These are phyloP conservation scores for Teratosphaeria viscida DNA, from an alignment of 2,329 filamentous ascomycete genomes.

Conservation along the genomic window DNA sequence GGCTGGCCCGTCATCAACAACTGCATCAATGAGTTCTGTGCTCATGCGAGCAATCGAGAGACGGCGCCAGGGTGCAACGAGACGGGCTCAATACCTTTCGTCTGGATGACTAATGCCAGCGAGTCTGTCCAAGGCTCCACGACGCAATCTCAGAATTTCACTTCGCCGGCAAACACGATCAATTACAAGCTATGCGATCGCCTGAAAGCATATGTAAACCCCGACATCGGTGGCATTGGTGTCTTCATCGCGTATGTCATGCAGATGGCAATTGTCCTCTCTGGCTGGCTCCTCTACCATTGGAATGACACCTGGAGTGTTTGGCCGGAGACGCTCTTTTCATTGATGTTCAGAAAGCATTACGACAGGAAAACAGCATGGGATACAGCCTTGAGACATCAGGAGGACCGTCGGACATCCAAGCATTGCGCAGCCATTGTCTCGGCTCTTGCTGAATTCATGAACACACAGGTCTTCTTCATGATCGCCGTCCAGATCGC, in stretches of 20 bases:
- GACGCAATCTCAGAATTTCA: neutral
- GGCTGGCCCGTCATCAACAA: constrained; percentile 6
- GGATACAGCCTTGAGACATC: neutral
- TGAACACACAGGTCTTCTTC: neutral
- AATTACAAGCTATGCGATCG: constrained; percentile 1
- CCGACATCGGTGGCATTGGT: constrained; percentile 9
- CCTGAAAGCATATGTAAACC: constrained; percentile 7
- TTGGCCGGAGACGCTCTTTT: neutral
- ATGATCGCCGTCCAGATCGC: no score
- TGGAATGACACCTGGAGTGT: constrained; percentile 5
- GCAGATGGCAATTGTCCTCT: constrained; percentile 7
- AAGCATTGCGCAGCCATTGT: constrained; percentile 2
- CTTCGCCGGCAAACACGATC: neutral
- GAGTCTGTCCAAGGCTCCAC: neutral
- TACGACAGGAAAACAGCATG: neutral
- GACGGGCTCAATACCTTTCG: neutral
- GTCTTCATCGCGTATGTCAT: constrained; percentile 10
- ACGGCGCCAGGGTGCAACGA: neutral
- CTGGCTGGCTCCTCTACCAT: constrained; percentile 7
- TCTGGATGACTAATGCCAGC: neutral
- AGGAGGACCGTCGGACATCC: constrained; percentile 1
- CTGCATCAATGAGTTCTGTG: constrained; percentile 5
- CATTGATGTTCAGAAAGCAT: neutral
- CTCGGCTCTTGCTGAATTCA: constrained; percentile 6
- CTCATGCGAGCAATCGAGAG: neutral